These are phyloP conservation scores for Kwoniella heveanensis DNA, from an alignment of 768 basidiomycete genomes.

Conservation along the genomic window DNA sequence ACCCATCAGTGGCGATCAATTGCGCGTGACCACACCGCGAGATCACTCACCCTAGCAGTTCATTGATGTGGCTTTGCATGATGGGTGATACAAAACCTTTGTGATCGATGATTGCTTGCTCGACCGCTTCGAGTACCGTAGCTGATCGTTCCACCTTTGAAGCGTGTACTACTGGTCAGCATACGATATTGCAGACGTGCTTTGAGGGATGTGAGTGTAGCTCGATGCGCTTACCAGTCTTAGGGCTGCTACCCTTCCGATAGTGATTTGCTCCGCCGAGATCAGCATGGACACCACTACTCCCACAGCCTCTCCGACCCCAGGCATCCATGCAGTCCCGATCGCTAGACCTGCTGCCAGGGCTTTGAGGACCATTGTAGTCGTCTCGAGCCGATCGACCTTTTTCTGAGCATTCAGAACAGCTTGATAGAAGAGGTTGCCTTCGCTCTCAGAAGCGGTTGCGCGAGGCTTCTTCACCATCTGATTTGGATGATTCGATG, in stretches of 20 bases:
- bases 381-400: constrained; percentile 31
- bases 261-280: constrained; percentile 27
- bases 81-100: constrained; percentile 28
- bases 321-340: constrained; percentile 36
- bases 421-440: constrained; percentile 23
- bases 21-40: neutral
- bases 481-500: neutral
- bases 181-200: too few species aligned
- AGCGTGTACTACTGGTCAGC: neutral
- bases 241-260: constrained; percentile 40
- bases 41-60: constrained; percentile 24
- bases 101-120: constrained; percentile 30
- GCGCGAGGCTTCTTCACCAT: neutral
- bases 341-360: constrained; percentile 17
- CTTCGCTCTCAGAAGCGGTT: neutral
- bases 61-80: constrained; percentile 33
- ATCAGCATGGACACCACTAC: constrained; percentile 34
- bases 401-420: constrained; percentile 26
- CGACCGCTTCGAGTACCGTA: constrained; percentile 35
- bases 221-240: constrained; percentile 29
- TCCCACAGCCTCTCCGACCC: constrained; percentile 34
- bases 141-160: constrained; percentile 43
- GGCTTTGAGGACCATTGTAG: constrained; percentile 16
- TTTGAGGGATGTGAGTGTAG: too few species aligned
- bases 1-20: too few species aligned